A percentile compares a stretch with the other conserved stretches of the same genome.
Evolutionary conservation across 129 eudicot species (phyloP).

Genomic region (Helichrysum umbraculigerum): DNA sequence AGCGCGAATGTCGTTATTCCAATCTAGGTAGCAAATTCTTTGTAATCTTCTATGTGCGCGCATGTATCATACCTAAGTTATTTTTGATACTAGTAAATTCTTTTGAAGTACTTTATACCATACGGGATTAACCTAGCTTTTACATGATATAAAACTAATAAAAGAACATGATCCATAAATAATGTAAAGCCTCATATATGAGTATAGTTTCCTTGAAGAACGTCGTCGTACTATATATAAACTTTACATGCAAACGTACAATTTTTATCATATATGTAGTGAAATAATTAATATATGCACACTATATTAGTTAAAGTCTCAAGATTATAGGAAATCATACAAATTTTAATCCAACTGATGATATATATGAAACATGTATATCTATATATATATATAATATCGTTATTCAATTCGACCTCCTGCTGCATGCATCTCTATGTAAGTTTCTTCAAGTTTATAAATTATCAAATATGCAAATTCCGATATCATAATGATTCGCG

Average conservation of each 20-base stretch:
- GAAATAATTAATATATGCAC: neutral
- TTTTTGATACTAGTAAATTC: too few species aligned
- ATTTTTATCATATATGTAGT: neutral
- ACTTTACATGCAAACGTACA: too few species aligned
- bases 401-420: slow-evolving; percentile 3
- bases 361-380: slow-evolving; percentile 14
- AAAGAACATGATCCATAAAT: too few species aligned
- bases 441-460: slow-evolving; percentile 32
- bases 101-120: too few species aligned
- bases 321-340: slow-evolving; percentile 25
- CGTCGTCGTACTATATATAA: too few species aligned
- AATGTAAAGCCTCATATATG: too few species aligned
- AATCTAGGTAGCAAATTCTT: neutral
- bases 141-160: too few species aligned
- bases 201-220: too few species aligned
- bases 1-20: neutral
- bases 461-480: slow-evolving; percentile 67
- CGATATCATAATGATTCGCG: slow-evolving; percentile 55
- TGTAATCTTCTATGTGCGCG: too few species aligned
- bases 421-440: slow-evolving; percentile 19
- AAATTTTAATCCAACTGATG: slow-evolving; percentile 19
- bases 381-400: neutral
- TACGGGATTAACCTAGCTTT: too few species aligned
- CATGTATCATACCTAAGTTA: too few species aligned
- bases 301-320: slow-evolving; percentile 22